These are phyloP conservation scores for Aspergillus tanneri DNA, from an alignment of 2,329 filamentous ascomycete species.

Conservation along the genomic window DNA sequence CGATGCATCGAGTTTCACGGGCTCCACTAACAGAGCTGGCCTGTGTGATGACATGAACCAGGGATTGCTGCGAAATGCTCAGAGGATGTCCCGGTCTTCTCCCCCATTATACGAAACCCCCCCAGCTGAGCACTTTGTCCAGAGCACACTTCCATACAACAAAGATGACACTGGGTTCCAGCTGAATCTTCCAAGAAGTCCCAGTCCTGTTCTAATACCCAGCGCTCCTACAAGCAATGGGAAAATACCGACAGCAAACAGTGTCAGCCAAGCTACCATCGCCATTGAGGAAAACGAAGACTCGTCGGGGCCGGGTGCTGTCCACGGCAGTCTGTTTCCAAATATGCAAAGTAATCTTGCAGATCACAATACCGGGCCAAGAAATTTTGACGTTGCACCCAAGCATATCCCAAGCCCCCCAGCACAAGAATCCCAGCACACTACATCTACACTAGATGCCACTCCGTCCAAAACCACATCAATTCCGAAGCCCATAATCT, in stretches of 20 bases:
- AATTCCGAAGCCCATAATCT: no score
- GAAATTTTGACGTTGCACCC: no score
- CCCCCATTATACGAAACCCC: constrained; percentile 37
- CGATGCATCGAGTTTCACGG: constrained; percentile 54
- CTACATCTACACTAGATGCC: no score
- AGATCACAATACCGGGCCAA: no score
- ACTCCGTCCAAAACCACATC: no score
- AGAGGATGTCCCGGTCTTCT: constrained; percentile 57
- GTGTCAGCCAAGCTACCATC: not conserved
- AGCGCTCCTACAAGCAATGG: constrained; percentile 13
- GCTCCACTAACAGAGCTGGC: constrained; percentile 47
- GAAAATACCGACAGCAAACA: constrained; percentile 5
- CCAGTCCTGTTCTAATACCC: constrained; percentile 21
- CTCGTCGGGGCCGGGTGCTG: no score
- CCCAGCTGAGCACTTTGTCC: constrained; percentile 16
- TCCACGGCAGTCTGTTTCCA: no score
- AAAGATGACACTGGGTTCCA: constrained; percentile 22
- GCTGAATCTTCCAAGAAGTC: constrained; percentile 21
- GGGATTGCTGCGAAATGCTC: constrained; percentile 56
- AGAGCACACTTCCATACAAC: constrained; percentile 12
- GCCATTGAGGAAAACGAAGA: no score
- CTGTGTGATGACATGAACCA: constrained; percentile 50
- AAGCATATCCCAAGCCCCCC: no score
- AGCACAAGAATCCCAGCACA: no score
- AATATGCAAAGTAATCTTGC: no score